Evolutionary conservation across 441 rosid genomes (phyloP), one percentile per base, ranked within the genome.

Genomic region (Kokia cookei): DNA sequence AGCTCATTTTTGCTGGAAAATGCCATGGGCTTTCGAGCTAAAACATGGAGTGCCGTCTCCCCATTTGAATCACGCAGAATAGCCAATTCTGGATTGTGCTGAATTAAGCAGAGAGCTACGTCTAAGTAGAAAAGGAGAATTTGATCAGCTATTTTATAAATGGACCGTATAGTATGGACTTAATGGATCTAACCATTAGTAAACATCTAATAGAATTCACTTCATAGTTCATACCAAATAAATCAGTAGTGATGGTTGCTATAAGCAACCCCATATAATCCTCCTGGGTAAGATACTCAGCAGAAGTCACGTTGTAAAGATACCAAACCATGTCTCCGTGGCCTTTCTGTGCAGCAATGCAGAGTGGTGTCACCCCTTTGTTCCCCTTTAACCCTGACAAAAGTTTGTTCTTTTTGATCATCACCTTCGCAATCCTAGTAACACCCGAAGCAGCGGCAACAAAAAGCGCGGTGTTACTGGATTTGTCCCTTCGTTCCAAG

Each of bases 11-110:
- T 29, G 32, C 75, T 61, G 5, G 67, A 37, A 72, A 79, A 76
- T 7, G 59, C 67, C 2, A 37, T 27, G 64, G 83, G 79, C 73
- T 71, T 76, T 24, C 22, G 62, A 17, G 77, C 82, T 17, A 79
- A 62, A 9, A 61, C 76, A 72, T 79, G 79, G 32, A 79, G 70
- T 15, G 79, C 77, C 0, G 79, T 79, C 64, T 75, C 79, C 27
- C 71, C 74, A 1, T 75, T 79, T 3, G 2, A 0, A 17, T 7
- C 76, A 8, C 76, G 35, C 24, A 22, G 17, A 42, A 62, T 5
- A 14, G 83, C 83, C 32, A 79, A 13, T 3, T 40, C 8, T 22
- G 74, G 77, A 9, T 67, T 3, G 17, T 45, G 27, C 40, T 42
- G 13, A 47, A 82, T 50, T 57, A 82, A 62, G 42, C 8, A 7